Base-by-base conservation (phyloP, 169 alveolate species). In the Amoebophrya sp. region DNA sequence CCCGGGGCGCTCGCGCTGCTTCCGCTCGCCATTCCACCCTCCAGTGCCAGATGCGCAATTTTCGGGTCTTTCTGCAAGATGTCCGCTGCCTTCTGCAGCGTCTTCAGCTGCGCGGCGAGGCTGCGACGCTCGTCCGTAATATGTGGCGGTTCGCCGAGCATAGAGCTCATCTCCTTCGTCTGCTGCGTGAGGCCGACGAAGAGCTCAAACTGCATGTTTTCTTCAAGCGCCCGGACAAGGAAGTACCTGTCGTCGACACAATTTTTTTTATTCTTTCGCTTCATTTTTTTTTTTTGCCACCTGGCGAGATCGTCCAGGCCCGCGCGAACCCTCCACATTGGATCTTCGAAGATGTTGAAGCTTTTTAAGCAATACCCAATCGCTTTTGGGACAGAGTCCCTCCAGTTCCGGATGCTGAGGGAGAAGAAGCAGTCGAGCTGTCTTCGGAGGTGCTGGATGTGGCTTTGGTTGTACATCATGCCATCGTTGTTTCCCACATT, bases 41-140 rank as follows among this genome's bases (percentile, higher is more conserved):
- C 78, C 29, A 58, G 34, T 16, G 78, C 78, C 23, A 58, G 34
- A 7, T 16, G 34, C 23, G 78, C 78, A 58, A 58, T 58, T 29
- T 58, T 16, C 7, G 93, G 93, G 40, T 92, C 93, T 31, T 91
- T 87, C 90, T 92, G 93, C 87, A 92, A 91, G 40, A 92, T 91
- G 10, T 90, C 91, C 0, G 93, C 88, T 20, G 93, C 93, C 89
- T 89, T 89, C 93, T 92, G 69, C 90, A 92, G 87, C 18, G 91
- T 89, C 41, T 88, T 67, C 89, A 88, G 48, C 92, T 92, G 93
- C n/a, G 88, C 41, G 69, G 50, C 41, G 67, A 92, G 58, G 16
- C 88, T 40, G 40, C 91, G 89, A 1, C 93, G 88, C 91, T 92
- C 93, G 69, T 92, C 93, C 78, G 89, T 70, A 48, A 92, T 89